Evolutionary conservation across 352 stramenopile genomes (phyloP), one percentile per base, ranked within the genome.

Genomic region (Pythium insidiosum): DNA sequence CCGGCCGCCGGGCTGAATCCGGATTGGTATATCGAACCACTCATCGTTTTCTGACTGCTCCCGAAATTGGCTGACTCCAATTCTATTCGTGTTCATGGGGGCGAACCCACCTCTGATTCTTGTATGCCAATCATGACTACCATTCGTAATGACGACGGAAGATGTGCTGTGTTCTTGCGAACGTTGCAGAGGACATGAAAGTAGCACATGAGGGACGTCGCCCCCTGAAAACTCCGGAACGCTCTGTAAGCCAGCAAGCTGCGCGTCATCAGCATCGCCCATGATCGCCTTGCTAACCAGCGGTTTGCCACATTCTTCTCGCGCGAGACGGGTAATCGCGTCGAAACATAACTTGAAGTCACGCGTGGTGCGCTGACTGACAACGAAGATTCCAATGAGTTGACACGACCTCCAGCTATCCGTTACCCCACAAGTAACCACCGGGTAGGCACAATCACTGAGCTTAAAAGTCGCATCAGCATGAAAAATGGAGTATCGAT

Each of bases 131-230:
- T 41, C 43, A 49, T 41, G 9, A 41, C 33, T 1, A 22, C 19
- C 19, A 34, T 34, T 1, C 33, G 6, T 2, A 41, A 3, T 1
- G 5, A 15, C 1, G 21, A 6, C 29, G 31, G 28, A 9, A 41
- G 21, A 6, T 39, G 43, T 1, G 1, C 9, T 21, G 34, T 49
- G 13, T 25, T 19, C 35, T 51, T 51, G 2, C 25, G 35, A 19
- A 51, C 44, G 25, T 51, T 51, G 35, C 43, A 51, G 1, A 34
- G 16, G 3, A 51, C 44, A 24, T 51, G 44, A 15, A 43, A 51
- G 16, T 35, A 51, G 20, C 44, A 51, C 44, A 51, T 43, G 3
- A 43, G 34, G 18, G 31, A 21, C 2, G 29, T 31, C 1, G 22
- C 29, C 5, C n/a, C 20, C 9, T 12, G 42, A 4, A 3, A 49